These are phyloP conservation scores for Fusarium siculi DNA, from an alignment of 2,329 filamentous ascomycete genomes.

Conservation along the genomic window DNA sequence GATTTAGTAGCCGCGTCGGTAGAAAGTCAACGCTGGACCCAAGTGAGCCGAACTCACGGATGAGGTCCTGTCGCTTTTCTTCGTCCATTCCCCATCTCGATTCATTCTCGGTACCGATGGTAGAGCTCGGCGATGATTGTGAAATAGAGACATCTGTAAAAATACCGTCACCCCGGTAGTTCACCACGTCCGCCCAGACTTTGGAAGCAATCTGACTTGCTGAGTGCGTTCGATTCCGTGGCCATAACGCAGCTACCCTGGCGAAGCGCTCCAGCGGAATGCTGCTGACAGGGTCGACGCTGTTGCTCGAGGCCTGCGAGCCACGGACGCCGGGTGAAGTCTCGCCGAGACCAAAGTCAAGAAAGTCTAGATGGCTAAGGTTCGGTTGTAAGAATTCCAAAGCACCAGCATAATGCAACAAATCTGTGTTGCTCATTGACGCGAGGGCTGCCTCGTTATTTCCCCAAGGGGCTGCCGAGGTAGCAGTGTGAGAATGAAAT, in stretches of 20 bases:
- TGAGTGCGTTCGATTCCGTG: not conserved
- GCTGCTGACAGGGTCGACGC: not conserved
- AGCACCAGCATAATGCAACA: not conserved
- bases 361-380: not conserved
- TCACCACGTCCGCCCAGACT: not conserved
- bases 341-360: not conserved
- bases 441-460: not conserved
- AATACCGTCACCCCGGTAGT: not conserved
- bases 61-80: not conserved
- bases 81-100: not conserved
- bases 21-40: not conserved
- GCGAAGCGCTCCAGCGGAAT: not conserved
- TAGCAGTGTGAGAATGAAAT: fast-evolving
- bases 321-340: fast-evolving
- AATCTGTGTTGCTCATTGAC: not conserved
- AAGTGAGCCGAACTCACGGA: not conserved
- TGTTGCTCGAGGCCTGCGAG: not conserved
- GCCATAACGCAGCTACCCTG: not conserved
- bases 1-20: not conserved
- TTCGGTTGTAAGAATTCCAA: not conserved
- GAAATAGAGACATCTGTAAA: not conserved
- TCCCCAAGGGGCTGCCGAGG: not conserved
- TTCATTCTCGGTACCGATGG: not conserved
- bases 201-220: not conserved
- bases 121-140: not conserved